These are phyloP conservation scores for Wickerhamiella slavikovae DNA, from an alignment of 805 yeast genomes.

Conservation along the genomic window DNA sequence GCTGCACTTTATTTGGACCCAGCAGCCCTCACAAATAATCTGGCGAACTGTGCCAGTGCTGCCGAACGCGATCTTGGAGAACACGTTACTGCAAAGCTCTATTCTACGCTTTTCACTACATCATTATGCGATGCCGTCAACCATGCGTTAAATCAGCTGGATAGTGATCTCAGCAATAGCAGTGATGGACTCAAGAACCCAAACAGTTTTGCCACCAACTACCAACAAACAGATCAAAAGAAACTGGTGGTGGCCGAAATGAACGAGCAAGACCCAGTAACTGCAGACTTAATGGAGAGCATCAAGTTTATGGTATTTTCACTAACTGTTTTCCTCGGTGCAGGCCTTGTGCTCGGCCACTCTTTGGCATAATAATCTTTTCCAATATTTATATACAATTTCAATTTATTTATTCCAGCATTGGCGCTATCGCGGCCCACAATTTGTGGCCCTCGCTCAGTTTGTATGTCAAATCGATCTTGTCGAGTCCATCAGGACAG, in stretches of 20 bases:
- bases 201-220: too few species aligned
- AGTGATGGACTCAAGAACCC: too few species aligned
- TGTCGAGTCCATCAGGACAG: conserved; percentile 35
- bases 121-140: conserved; percentile 1
- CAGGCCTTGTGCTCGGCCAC: conserved; percentile 10
- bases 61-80: not conserved
- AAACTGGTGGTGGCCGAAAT: not conserved
- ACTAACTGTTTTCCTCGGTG: conserved; percentile 7
- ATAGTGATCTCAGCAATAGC: too few species aligned
- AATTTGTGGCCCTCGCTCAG: conserved; percentile 63
- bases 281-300: conserved; percentile 4
- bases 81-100: conserved; percentile 1
- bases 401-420: too few species aligned
- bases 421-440: conserved; percentile 36
- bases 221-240: too few species aligned
- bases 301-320: conserved; percentile 7
- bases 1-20: too few species aligned
- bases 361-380: too few species aligned
- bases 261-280: not conserved
- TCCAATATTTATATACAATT: too few species aligned
- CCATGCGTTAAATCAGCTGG: not conserved
- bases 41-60: conserved; percentile 1
- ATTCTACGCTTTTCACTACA: conserved; percentile 4
- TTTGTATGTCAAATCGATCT: conserved; percentile 39
- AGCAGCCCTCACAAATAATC: not conserved